A percentile compares a stretch with the other conserved stretches of the same genome.
phyloP scores from a whole-genome alignment of 805 yeast species.

The Torulaspora quercuum region DNA sequence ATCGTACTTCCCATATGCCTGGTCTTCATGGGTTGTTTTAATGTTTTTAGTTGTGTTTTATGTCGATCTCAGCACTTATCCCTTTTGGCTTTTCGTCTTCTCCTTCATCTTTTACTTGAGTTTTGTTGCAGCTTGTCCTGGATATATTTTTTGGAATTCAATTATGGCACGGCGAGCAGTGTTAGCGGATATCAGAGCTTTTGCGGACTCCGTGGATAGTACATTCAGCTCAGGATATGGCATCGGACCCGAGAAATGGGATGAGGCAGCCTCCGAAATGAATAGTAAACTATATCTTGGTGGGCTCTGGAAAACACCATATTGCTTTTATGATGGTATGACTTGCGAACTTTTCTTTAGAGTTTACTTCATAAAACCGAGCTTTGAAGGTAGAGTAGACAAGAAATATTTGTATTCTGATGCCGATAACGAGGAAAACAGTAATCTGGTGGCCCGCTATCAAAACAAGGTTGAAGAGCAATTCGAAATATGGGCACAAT shows the following conservation, averaged over 20 bases:
- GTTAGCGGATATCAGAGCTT: too few species aligned
- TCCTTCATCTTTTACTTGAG: too few species aligned
- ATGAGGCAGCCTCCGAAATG: slow-evolving; percentile 4
- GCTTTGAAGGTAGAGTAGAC: not conserved
- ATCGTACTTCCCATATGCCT: not conserved
- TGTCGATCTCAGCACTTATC: too few species aligned
- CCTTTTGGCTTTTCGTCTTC: too few species aligned
- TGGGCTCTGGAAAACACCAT: slow-evolving; percentile 5
- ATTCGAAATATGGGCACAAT: not conserved
- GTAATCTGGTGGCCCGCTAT: too few species aligned
- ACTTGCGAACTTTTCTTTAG: slow-evolving; percentile 5
- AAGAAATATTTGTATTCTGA: not conserved
- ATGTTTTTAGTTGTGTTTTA: too few species aligned
- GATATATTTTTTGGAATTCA: too few species aligned
- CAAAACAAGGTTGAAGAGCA: slow-evolving; percentile 1
- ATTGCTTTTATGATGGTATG: slow-evolving; percentile 5
- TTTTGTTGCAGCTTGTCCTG: too few species aligned
- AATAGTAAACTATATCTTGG: slow-evolving; percentile 1
- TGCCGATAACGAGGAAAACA: slow-evolving; percentile 1
- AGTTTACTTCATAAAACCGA: not conserved
- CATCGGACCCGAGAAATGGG: too few species aligned
- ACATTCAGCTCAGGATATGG: too few species aligned
- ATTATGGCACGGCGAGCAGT: too few species aligned
- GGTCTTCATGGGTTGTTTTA: not conserved
- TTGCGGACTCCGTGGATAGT: too few species aligned